phyloP scores from a whole-genome alignment of 768 basidiomycete genomes.

The Dacryopinax primogenitus region DNA sequence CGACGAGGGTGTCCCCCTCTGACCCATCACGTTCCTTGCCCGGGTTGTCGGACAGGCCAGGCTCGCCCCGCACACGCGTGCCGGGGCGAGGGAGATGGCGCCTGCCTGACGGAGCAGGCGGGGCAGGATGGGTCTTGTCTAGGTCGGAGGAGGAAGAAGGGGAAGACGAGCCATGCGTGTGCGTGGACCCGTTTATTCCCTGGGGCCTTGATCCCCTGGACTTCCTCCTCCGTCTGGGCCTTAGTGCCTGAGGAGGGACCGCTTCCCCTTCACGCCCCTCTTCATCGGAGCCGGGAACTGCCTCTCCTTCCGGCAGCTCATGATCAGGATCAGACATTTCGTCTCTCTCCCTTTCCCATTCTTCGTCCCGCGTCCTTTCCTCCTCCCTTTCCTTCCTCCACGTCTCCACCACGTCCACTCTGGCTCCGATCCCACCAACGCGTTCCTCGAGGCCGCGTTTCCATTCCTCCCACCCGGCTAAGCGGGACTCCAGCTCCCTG shows the following conservation, averaged over 20 bases:
- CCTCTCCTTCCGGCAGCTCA: neutral
- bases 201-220: neutral
- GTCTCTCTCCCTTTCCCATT: slow-evolving; percentile 2
- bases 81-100: neutral
- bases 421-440: neutral
- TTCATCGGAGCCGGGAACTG: neutral
- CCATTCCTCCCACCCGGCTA: neutral
- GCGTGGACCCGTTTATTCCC: neutral
- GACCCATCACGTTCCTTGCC: slow-evolving; percentile 1
- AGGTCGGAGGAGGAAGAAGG: neutral
- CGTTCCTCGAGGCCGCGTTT: neutral
- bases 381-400: slow-evolving; percentile 2
- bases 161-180: neutral
- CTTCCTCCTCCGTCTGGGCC: neutral
- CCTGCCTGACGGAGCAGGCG: no score
- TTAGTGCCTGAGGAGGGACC: neutral
- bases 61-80: neutral
- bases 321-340: neutral
- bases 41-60: no score
- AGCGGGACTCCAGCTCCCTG: neutral
- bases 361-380: slow-evolving; percentile 1
- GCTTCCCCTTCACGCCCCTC: neutral
- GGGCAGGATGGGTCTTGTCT: neutral
- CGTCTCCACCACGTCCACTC: neutral
- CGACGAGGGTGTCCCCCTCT: neutral